Conservation (phyloP, 805 yeast genomes). For the Teunomyces lycoperdinae region DNA sequence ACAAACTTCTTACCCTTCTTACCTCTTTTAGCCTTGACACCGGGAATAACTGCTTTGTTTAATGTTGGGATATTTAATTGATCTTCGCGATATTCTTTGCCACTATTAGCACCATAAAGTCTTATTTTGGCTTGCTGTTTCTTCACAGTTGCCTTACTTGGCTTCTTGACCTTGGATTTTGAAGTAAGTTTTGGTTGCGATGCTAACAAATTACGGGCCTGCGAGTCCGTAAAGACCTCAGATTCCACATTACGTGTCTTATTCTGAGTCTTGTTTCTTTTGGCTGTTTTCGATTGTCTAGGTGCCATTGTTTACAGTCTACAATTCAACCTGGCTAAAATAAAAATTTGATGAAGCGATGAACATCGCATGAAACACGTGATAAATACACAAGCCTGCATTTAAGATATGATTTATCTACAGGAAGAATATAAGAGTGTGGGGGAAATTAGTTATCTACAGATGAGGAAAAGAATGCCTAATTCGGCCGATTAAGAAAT, state of each 20-base stretch:
- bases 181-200: conserved; percentile 59
- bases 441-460: not conserved
- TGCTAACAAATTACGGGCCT: conserved; percentile 66
- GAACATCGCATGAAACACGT: conserved; percentile 1
- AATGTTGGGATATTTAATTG: conserved; percentile 77
- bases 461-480: not conserved
- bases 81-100: conserved; percentile 65
- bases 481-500: not conserved
- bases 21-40: conserved; percentile 70
- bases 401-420: not conserved
- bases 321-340: not conserved
- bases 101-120: conserved; percentile 62
- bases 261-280: conserved; percentile 52
- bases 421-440: not conserved
- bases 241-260: conserved; percentile 56
- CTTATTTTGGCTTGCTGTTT: conserved; percentile 64
- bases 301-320: conserved; percentile 44
- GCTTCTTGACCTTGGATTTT: conserved; percentile 50
- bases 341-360: conserved; percentile 4
- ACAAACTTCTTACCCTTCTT: conserved; percentile 85
- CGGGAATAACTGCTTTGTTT: conserved; percentile 84
- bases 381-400: not conserved
- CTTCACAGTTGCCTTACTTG: conserved; percentile 52
- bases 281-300: conserved; percentile 58
- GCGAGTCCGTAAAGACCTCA: conserved; percentile 62